phyloP scores from a whole-genome alignment of 768 basidiomycete genomes.

The Candolleomyces eurysporus region DNA sequence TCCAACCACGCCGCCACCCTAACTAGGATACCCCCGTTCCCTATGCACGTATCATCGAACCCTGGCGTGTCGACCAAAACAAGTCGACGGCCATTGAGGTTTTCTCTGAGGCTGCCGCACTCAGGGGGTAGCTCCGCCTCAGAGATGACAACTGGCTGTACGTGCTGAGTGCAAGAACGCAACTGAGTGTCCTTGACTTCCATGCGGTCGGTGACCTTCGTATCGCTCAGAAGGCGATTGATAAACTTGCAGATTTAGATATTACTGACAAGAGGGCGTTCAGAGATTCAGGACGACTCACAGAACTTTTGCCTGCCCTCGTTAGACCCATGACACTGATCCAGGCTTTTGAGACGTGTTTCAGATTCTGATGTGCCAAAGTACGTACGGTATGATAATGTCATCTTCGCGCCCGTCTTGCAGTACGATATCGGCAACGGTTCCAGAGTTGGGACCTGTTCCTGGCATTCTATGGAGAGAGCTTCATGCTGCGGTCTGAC shows the following conservation, averaged over 20 bases:
- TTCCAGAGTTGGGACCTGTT: neutral
- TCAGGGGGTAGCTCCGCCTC: neutral
- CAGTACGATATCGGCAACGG: neutral
- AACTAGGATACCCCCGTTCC: neutral
- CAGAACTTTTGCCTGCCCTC: constrained; percentile 7
- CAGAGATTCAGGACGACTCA: neutral
- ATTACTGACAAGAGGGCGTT: neutral
- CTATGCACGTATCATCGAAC: constrained; percentile 5
- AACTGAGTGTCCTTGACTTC: constrained; percentile 3
- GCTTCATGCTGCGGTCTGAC: neutral
- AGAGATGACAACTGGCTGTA: neutral
- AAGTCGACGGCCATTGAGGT: neutral
- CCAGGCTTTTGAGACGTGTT: neutral
- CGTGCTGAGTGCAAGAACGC: neutral
- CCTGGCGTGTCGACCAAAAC: constrained; percentile 9
- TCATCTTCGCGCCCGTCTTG: neutral
- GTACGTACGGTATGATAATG: neutral
- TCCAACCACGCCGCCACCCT: neutral
- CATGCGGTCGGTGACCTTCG: neutral
- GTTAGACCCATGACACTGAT: constrained; percentile 10
- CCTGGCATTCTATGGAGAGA: neutral
- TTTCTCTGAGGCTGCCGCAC: neutral
- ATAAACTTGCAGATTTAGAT: neutral
- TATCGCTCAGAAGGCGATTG: neutral
- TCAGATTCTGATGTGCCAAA: neutral